A percentile compares a stretch with the other conserved stretches of the same genome.
These are phyloP conservation scores for Prunus persica DNA, from an alignment of 306 rosid species.

Conservation along the genomic window Prunus_persica_NCBIv2 NC_034009.1:6642001-6642500, in stretches of 20 bases:
- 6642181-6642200: conserved; percentile 43
- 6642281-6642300: too few relatives aligned
- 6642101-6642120: conserved; percentile 44
- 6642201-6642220: conserved; percentile 40
- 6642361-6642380: too few relatives aligned
- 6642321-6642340: too few relatives aligned
- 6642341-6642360: too few relatives aligned
- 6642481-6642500: too few relatives aligned
- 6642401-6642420: too few relatives aligned
- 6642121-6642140: conserved; percentile 36
- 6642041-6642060: conserved; percentile 27
- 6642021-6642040: background rate
- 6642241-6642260: conserved; percentile 23
- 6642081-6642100: conserved; percentile 43
- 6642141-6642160: conserved; percentile 35
- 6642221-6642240: conserved; percentile 31
- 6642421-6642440: too few relatives aligned
- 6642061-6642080: conserved; percentile 37
- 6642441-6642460: too few relatives aligned
- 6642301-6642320: too few relatives aligned
- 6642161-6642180: conserved; percentile 41
- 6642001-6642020: background rate
- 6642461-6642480: too few relatives aligned
- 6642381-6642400: too few relatives aligned
- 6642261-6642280: too few relatives aligned